Conservation (phyloP, 2,329 filamentous ascomycete genomes). For the Neopestalotiopsis rosae region DNA sequence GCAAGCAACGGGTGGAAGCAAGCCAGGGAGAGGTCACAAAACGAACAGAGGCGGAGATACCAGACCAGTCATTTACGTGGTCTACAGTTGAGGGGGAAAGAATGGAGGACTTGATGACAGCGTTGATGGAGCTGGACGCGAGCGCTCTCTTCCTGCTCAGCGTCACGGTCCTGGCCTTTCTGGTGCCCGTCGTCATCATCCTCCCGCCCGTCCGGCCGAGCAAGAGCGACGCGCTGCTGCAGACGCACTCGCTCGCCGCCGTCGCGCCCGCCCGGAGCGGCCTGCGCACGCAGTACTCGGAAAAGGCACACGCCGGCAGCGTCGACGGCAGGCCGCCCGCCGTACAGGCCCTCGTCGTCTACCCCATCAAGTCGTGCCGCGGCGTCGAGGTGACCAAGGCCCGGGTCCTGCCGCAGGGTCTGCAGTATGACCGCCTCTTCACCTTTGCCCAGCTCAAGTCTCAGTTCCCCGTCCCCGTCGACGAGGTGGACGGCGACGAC, state of each 20-base stretch:
- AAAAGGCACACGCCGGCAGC: constrained; percentile 24
- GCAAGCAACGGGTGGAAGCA: background rate
- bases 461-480: constrained; percentile 48
- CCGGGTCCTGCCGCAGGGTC: constrained; percentile 69
- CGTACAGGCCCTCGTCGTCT: constrained; percentile 73
- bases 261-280: constrained; percentile 44
- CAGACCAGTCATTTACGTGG: background rate
- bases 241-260: constrained; percentile 59
- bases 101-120: constrained; percentile 12
- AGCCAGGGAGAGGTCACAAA: background rate
- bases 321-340: constrained; percentile 26
- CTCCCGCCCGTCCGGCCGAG: constrained; percentile 60
- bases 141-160: constrained; percentile 31
- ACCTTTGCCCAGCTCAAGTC: constrained; percentile 74
- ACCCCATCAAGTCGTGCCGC: constrained; percentile 83
- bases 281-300: constrained; percentile 33
- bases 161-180: constrained; percentile 47
- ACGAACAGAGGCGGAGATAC: background rate
- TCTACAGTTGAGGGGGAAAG: background rate
- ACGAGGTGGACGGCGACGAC: constrained; percentile 19
- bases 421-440: constrained; percentile 83
- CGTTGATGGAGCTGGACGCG: constrained; percentile 30
- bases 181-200: constrained; percentile 58
- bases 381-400: constrained; percentile 74
- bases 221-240: constrained; percentile 56